Base-by-base conservation (phyloP, 2,329 filamentous ascomycete genomes). In the Paraphaeosphaeria minitans region DNA sequence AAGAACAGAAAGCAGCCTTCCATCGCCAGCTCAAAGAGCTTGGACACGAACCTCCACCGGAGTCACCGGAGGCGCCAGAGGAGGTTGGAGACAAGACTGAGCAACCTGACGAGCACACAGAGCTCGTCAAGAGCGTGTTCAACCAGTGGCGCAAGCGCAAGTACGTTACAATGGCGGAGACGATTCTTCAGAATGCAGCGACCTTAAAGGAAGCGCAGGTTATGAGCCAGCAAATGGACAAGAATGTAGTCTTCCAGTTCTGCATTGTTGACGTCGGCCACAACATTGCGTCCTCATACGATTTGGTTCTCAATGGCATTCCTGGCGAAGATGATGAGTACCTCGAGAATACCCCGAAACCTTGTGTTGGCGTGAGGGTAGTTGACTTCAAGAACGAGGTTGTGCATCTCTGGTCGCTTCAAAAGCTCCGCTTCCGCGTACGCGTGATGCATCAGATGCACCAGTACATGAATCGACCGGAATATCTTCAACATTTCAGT, bases 151-250 rank as follows among this genome's bases (percentile, higher is more conserved):
- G 88, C 61, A 85, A 89, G 66, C 88, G 92, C 31, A 91, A 92
- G 70, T 97, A 94, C 69, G 92, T 99, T 58, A 89, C 89, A 56
- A 97, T 99, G 91, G 93, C 94, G 3, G 95, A 98, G 76, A 87
- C 89, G 1, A 89, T 98, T 29, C 81, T 99, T 47, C 93, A 96
- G 72, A 89, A 96, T 74, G 94, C 94, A 2, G 88, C 91, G 8
- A 86, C 89, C 29, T 78, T 99, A 58, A 99, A 99, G 75, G 95
- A 99, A 77, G 95, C 95, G 1, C 95, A 99, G 73, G 89, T 99
- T 60, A 95, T 99, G 92, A 96, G 93, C 79, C 94, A 97, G 68
- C 92, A 96, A 69, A 90, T 99, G 80, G 91, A 95, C 66, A 95
- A 97, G 75, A 88, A 88, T 64, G 91, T 97, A 9, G 89, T 94